These are phyloP conservation scores for Leccinellum luteum DNA, from an alignment of 768 basidiomycete genomes.

Conservation along the genomic window DNA sequence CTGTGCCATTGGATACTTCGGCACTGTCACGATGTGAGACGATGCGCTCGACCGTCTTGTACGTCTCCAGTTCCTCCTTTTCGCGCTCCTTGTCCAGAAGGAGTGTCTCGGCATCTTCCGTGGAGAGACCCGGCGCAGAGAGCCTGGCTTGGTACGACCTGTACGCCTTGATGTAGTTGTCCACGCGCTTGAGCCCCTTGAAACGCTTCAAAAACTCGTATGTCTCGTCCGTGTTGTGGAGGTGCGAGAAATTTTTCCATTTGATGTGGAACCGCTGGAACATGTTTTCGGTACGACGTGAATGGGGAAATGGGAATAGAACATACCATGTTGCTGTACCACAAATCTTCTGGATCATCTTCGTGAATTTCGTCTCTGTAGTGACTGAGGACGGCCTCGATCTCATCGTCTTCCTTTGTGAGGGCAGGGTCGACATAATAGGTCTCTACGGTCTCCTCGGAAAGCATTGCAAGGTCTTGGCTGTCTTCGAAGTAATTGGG, in stretches of 20 bases:
- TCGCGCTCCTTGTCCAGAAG: conserved; percentile 88
- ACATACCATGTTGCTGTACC: conserved; percentile 83
- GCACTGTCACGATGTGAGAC: conserved; percentile 71
- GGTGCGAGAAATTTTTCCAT: conserved; percentile 97
- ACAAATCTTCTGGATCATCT: conserved; percentile 75
- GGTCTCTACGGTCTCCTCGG: conserved; percentile 48
- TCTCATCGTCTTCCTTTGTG: conserved; percentile 74
- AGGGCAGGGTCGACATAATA: conserved; percentile 56
- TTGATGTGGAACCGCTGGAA: conserved; percentile 95
- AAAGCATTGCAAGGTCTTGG: conserved; percentile 73
- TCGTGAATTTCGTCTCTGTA: conserved; percentile 80
- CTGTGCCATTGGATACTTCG: conserved; percentile 47
- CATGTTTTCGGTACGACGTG: conserved; percentile 6
- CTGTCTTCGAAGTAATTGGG: conserved; percentile 81
- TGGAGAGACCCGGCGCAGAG: conserved; percentile 60
- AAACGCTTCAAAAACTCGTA: conserved; percentile 95
- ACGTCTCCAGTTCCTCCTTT: conserved; percentile 88
- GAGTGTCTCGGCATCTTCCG: conserved; percentile 88
- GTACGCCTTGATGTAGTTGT: conserved; percentile 97
- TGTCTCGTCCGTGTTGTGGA: conserved; percentile 99
- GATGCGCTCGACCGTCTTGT: conserved; percentile 89
- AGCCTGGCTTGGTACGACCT: conserved; percentile 69
- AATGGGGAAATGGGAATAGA: background rate
- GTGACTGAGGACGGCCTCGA: conserved; percentile 88
- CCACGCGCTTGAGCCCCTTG: conserved; percentile 94